A percentile compares a stretch with the other conserved stretches of the same genome.
Evolutionary conservation across 2,329 filamentous ascomycete species (phyloP).

Genomic region (Xylariaceae sp.): DNA sequence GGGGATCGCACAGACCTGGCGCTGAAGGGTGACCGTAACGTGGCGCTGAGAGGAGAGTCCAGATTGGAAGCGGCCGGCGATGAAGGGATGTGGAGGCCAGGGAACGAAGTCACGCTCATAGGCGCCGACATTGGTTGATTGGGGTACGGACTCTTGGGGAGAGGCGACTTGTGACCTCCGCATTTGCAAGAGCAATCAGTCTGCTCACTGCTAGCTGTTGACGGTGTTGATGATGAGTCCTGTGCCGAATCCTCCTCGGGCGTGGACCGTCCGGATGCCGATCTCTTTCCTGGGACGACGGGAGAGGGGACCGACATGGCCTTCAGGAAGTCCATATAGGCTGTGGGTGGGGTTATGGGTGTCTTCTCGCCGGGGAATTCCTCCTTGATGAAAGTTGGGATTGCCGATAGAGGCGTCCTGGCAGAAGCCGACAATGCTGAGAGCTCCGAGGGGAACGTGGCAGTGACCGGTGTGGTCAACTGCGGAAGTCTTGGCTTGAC

Average conservation of each 20-base stretch:
- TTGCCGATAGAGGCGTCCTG: constrained; percentile 61
- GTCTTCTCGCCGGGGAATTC: constrained; percentile 61
- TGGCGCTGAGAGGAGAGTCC: constrained; percentile 65
- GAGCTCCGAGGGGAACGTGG: constrained; percentile 56
- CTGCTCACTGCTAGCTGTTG: constrained; percentile 51
- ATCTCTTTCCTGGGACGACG: constrained; percentile 50
- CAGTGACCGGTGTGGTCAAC: constrained; percentile 57
- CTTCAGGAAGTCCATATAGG: constrained; percentile 91
- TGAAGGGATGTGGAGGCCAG: constrained; percentile 69
- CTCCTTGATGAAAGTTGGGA: constrained; percentile 59
- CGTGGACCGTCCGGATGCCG: constrained; percentile 45
- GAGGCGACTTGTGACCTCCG: constrained; percentile 46
- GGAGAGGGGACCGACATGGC: constrained; percentile 72
- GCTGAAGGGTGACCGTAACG: constrained; percentile 67
- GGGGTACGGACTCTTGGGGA: constrained; percentile 49
- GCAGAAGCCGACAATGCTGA: constrained; percentile 62
- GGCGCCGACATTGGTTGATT: constrained; percentile 53
- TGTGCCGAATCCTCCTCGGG: constrained; percentile 41
- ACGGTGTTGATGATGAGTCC: constrained; percentile 44
- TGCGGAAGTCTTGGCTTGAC: constrained; percentile 56
- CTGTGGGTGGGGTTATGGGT: constrained; percentile 82
- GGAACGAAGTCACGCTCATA: constrained; percentile 54
- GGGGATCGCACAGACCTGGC: constrained; percentile 61
- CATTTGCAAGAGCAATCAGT: constrained; percentile 54
- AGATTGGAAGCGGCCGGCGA: constrained; percentile 63